Evolutionary conservation across 768 basidiomycete species (phyloP).

Genomic region (Boletellus ananas): DNA sequence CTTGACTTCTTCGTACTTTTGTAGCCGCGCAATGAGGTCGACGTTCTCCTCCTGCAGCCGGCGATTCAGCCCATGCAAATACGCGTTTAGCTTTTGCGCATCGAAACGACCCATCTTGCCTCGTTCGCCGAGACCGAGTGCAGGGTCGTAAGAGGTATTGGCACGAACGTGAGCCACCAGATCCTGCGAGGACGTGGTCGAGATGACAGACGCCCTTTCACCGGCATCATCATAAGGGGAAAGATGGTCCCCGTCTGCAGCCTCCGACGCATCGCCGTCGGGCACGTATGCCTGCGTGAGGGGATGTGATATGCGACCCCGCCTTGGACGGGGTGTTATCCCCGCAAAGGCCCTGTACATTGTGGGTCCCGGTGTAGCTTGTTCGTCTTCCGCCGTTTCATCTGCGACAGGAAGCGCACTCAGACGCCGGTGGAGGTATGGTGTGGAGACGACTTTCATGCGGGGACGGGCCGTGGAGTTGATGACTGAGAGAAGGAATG

Average conservation of each 20-base stretch:
- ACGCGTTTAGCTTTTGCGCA: conserved; percentile 78
- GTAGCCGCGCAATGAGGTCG: conserved; percentile 51
- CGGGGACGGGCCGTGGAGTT: conserved; percentile 78
- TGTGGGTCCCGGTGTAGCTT: conserved; percentile 32
- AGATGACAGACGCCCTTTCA: conserved; percentile 68
- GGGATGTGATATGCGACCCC: conserved; percentile 58
- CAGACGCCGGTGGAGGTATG: conserved; percentile 46
- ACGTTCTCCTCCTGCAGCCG: conserved; percentile 85
- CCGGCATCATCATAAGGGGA: conserved; percentile 40
- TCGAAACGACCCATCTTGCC: conserved; percentile 78
- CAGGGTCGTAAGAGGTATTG: conserved; percentile 87
- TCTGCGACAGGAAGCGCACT: conserved; percentile 57
- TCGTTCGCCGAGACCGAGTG: conserved; percentile 66
- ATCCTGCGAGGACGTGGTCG: conserved; percentile 85
- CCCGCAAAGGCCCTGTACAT: conserved; percentile 57
- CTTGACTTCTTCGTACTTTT: conserved; percentile 48
- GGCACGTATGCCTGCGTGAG: conserved; percentile 51
- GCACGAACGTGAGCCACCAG: conserved; percentile 72
- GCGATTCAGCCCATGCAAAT: conserved; percentile 81
- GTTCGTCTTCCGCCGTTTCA: conserved; percentile 31
- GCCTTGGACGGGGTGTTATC: conserved; percentile 59
- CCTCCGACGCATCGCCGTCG: conserved; percentile 31
- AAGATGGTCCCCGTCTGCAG: conserved; percentile 21
- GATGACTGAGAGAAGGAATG: conserved; percentile 80
- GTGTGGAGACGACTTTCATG: conserved; percentile 41